Evolutionary conservation across 148 eudicot species (phyloP).

Genomic region (Nepenthes mirabilis): DNA sequence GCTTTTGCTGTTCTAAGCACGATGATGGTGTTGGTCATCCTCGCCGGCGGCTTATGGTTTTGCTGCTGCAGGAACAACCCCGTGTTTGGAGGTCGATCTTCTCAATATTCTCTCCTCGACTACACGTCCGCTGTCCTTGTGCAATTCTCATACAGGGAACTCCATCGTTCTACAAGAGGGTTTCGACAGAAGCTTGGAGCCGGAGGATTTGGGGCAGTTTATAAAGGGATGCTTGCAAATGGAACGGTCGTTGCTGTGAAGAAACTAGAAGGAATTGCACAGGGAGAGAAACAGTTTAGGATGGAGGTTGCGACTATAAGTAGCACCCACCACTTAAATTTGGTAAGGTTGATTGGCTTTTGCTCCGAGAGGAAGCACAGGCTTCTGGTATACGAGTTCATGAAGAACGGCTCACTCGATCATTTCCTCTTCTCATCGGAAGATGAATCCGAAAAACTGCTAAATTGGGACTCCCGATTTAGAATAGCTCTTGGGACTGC

Average conservation of each 20-base stretch:
- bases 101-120: conserved; percentile 72
- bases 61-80: conserved; percentile 61
- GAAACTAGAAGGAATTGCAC: conserved; percentile 80
- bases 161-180: conserved; percentile 53
- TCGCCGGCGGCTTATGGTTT: conserved; percentile 62
- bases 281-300: conserved; percentile 88
- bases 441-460: conserved; percentile 23
- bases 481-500: conserved; percentile 75
- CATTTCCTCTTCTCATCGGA: conserved; percentile 38
- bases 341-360: conserved; percentile 76
- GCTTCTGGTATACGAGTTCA: conserved; percentile 74
- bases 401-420: conserved; percentile 81
- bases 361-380: conserved; percentile 79
- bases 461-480: conserved; percentile 57
- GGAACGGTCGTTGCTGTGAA: conserved; percentile 61
- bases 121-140: conserved; percentile 92
- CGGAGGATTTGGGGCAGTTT: conserved; percentile 91
- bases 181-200: conserved; percentile 81
- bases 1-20: conserved; percentile 40
- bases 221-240: conserved; percentile 53
- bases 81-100: conserved; percentile 36
- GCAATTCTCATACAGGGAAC: conserved; percentile 66
- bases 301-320: conserved; percentile 94
- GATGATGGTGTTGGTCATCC: conserved; percentile 19
- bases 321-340: conserved; percentile 85